Evolutionary conservation across 495 filamentous ascomycete genomes (phyloP), one percentile per base, ranked within the genome.

Genomic region (Penicillium daleae): DNA sequence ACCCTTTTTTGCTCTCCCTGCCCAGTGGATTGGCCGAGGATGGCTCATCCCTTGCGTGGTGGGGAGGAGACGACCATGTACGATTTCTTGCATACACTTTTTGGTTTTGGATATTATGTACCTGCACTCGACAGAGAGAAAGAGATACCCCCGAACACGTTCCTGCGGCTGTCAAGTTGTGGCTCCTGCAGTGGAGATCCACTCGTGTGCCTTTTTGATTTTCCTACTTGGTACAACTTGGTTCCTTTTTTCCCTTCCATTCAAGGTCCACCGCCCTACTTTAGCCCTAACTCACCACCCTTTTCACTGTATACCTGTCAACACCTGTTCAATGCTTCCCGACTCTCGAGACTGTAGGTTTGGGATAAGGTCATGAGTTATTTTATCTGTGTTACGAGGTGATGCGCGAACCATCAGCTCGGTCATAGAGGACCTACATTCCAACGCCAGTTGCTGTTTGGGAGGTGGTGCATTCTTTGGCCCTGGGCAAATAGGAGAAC

Each of bases 141-240:
- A 71, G 61, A 73, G 70, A 73, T 73, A 73, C 70, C 70, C 58
- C 70, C 70, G 62, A 70, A 76, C 76, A 77, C 75, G 76, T 79
- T 79, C 76, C 68, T 73, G 72, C 66, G 55, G 70, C 74, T 76
- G 76, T 77, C 73, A 77, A 63, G 49, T 63, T 39, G 32, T 63
- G 61, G 15, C 65, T n/a, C 62, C 62, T 74, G 70, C 74, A 71
- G 73, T 66, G 59, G 46, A 56, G 53, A 71, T 68, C 51, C 51
- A 31, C 51, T 12, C 31, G 22, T 72, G 72, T 71, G 76, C 71
- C 69, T 65, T 21, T 52, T 13, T 9, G 61, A 37, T 57, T 54
- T 37, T 42, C 63, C 61, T 66, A 56, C 65, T 64, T 65, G 58
- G 59, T 63, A 52, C 63, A 56, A 54, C 49, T 63, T 60, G 26